Conservation (phyloP, 176 grass and related monocot species). For the Carex parvula region DNA sequence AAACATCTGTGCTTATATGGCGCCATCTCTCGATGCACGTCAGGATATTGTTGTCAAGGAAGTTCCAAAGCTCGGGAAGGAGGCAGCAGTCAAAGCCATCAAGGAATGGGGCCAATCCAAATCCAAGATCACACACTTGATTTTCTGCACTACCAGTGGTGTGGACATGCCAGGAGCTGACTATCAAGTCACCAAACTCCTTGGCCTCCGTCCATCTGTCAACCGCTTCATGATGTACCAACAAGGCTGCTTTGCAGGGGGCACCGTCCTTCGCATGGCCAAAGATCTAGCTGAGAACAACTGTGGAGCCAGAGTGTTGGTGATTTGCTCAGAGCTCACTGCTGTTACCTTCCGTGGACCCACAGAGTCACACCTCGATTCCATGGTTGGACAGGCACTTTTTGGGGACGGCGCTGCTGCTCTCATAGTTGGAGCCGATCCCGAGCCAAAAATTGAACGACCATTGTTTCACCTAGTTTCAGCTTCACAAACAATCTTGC, state of each 20-base stretch:
- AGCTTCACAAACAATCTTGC: neutral
- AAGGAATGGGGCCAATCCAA: slow-evolving; percentile 4
- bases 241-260: neutral
- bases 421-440: neutral
- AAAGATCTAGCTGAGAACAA: slow-evolving; percentile 20
- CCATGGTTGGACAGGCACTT: slow-evolving; percentile 11
- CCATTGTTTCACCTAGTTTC: neutral
- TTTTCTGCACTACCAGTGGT: slow-evolving; percentile 9
- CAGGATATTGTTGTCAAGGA: neutral
- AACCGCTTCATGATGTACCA: slow-evolving; percentile 23
- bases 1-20: slow-evolving; percentile 17
- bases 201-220: neutral
- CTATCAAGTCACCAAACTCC: slow-evolving; percentile 15
- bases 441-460: neutral
- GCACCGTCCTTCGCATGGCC: slow-evolving; percentile 2
- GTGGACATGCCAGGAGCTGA: slow-evolving; percentile 12
- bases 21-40: slow-evolving; percentile 5
- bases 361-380: neutral
- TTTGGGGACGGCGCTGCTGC: slow-evolving; percentile 1
- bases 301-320: neutral
- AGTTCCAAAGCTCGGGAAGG: slow-evolving; percentile 3
- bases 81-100: slow-evolving; percentile 3
- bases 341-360: slow-evolving; percentile 16
- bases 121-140: slow-evolving; percentile 16
- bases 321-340: slow-evolving; percentile 17